Base-by-base conservation (phyloP, 2,329 filamentous ascomycete genomes). In the Ophiocordyceps camponoti-leonardi region DNA sequence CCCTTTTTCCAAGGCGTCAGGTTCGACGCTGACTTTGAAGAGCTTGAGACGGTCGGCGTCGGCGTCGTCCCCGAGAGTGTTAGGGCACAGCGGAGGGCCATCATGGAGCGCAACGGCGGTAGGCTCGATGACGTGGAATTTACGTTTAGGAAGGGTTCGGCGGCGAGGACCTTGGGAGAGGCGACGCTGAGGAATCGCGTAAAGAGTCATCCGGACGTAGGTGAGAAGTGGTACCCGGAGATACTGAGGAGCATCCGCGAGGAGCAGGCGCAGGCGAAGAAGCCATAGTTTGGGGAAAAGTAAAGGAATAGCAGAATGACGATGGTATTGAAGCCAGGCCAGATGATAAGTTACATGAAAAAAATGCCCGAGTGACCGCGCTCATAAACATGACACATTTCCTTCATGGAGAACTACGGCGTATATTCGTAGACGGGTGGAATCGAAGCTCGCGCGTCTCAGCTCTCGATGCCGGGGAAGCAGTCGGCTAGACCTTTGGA, bases 1-100 rank as follows among this genome's bases (percentile, higher is more conserved):
- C 86, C 86, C 0, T 93, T 94, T 64, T 93, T 93, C 66, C 86
- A 92, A 60, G 86, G 86, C 20, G 83, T 93, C 48, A 78, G 79
- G 54, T 79, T 85, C 47, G 83, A 87, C 59, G 79, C 84, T 0
- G 75, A 75, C 18, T 93, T 93, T 58, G 85, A 86, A 56, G 80
- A 83, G 53, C 77, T 92, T 62, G 81, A 76, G 58, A 61, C 54
- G 20, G 67, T 73, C 16, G 74, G 71, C n/a, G 69, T 73, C n/a
- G 73, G 69, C 1, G 50, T 53, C 20, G 71, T 80, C 12, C 82
- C 84, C 0, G 73, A 74, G 26, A 69, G 71, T 13, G 76, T 88
- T 16, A 67, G 70, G 53, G 73, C 67, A 56, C 69, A 83, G 65
- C 68, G 83, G 43, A 65, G 74, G 50, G 63, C 67, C 50, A 69